Percentiles rank a stretch among this genome's conserved stretches.
Conservation (phyloP, 805 yeast species). For the Brettanomyces anomalus region DNA sequence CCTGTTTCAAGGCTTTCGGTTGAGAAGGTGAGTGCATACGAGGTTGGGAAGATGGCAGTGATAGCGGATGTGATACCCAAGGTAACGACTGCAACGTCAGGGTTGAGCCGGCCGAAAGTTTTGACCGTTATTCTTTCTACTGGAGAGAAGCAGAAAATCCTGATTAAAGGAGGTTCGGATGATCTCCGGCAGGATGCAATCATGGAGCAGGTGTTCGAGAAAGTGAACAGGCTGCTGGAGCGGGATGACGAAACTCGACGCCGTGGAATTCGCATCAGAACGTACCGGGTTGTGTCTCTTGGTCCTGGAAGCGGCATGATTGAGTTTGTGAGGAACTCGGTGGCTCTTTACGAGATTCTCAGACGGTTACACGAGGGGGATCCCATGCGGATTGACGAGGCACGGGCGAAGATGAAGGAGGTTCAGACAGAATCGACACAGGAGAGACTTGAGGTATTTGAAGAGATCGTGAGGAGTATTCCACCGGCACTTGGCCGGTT, state of each 20-base stretch:
- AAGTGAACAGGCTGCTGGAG: conserved; percentile 61
- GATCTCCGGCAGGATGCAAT: conserved; percentile 93
- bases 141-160: conserved; percentile 50
- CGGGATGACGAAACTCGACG: conserved; percentile 47
- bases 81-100: conserved; percentile 64
- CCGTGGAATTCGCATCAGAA: conserved; percentile 56
- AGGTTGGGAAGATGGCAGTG: conserved; percentile 7
- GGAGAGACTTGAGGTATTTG: conserved; percentile 38
- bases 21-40: conserved; percentile 36
- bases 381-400: conserved; percentile 40
- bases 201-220: conserved; percentile 93
- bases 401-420: conserved; percentile 55
- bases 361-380: conserved; percentile 54
- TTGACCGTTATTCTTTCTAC: conserved; percentile 42
- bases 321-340: conserved; percentile 78
- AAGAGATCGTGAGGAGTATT: conserved; percentile 38
- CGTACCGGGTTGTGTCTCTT: conserved; percentile 84
- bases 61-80: conserved; percentile 36
- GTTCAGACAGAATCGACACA: conserved; percentile 37
- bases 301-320: conserved; percentile 84
- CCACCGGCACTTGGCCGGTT: conserved; percentile 63
- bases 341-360: conserved; percentile 61
- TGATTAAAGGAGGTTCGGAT: conserved; percentile 81
- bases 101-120: conserved; percentile 84
- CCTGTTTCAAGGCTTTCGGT: conserved; percentile 49